Evolutionary conservation across 176 grass and related monocot genomes (phyloP), one percentile per base, ranked within the genome.

Genomic region (Oryza glumipatula): DNA sequence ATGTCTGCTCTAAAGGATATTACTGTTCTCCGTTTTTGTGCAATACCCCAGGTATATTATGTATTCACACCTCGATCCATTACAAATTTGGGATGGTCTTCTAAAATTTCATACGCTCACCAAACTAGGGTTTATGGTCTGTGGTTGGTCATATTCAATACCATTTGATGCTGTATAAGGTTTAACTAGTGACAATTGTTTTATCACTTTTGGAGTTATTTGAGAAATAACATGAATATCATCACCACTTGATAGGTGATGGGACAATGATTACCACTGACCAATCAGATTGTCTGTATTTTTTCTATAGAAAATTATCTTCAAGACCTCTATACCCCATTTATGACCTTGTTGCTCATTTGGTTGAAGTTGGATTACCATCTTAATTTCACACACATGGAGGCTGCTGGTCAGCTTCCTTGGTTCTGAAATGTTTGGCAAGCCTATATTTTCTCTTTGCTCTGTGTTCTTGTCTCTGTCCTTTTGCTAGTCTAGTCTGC

Each of bases 1-100:
- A 91, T 94, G 85, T 73, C 88, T 68, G n/a, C 74, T 77, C 67
- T 90, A 54, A 94, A 94, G 65, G 88, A 90, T 86, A 61, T 49
- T 24, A 47, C 82, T 8, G 76, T 88, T 84, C 84, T 94, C 67
- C 72, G 69, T 23, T 94, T 93, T 77, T 90, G 85, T 61, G 92
- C 88, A 7, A 91, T 94, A 68, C 92, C 92, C 45, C 88, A 94
- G 92, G 88, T 94, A 86, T 70, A 30, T 47, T 68, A 65, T 36
- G n/a, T 72, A 41, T 65, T 84, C 39, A 47, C 46, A 67, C 19
- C 84, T 83, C 19, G 22, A 76, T 66, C 12, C 15, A 65, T 45
- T 39, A 9, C 35, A 66, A 11, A 58, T 21, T 32, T 65, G 46
- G 21, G 58, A 65, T 78, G 11, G 7, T 11, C 22, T 23, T 26